phyloP scores from a whole-genome alignment of 768 basidiomycete species.

The Pulveroboletus sp. region DNA sequence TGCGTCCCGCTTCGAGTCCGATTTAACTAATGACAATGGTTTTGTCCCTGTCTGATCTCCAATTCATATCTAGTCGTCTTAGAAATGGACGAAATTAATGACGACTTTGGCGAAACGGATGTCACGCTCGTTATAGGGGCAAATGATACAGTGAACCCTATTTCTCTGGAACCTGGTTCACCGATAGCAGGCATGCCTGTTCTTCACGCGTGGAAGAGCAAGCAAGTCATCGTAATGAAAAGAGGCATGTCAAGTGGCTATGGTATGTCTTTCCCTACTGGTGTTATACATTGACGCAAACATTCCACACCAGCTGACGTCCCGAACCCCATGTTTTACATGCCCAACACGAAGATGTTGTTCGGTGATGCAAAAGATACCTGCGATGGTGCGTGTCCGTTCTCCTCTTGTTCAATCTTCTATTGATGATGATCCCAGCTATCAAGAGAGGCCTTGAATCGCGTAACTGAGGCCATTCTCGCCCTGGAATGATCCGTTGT shows the following conservation, averaged over 20 bases:
- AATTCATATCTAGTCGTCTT: conserved; percentile 57
- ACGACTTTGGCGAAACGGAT: conserved; percentile 86
- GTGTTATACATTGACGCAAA: background rate
- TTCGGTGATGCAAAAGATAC: conserved; percentile 92
- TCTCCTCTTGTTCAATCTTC: background rate
- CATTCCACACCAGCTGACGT: conserved; percentile 62
- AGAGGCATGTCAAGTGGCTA: conserved; percentile 87
- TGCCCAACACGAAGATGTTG: conserved; percentile 86
- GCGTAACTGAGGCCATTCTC: conserved; percentile 16
- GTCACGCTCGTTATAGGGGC: conserved; percentile 90
- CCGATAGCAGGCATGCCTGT: conserved; percentile 93
- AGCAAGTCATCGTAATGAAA: conserved; percentile 92
- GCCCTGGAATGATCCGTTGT: conserved; percentile 8
- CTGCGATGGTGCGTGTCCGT: conserved; percentile 63
- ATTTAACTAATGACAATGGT: background rate
- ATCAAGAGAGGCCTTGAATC: conserved; percentile 59
- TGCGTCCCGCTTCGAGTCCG: background rate
- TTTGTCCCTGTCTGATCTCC: background rate
- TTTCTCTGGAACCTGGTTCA: conserved; percentile 82
- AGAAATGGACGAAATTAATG: conserved; percentile 95
- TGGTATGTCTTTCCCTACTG: conserved; percentile 42
- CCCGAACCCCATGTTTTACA: conserved; percentile 93
- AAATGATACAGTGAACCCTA: conserved; percentile 91
- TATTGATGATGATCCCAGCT: conserved; percentile 33
- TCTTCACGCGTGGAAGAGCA: conserved; percentile 90